These are phyloP conservation scores for Gnomoniopsis sp. DNA, from an alignment of 2,329 filamentous ascomycete genomes.

Conservation along the genomic window DNA sequence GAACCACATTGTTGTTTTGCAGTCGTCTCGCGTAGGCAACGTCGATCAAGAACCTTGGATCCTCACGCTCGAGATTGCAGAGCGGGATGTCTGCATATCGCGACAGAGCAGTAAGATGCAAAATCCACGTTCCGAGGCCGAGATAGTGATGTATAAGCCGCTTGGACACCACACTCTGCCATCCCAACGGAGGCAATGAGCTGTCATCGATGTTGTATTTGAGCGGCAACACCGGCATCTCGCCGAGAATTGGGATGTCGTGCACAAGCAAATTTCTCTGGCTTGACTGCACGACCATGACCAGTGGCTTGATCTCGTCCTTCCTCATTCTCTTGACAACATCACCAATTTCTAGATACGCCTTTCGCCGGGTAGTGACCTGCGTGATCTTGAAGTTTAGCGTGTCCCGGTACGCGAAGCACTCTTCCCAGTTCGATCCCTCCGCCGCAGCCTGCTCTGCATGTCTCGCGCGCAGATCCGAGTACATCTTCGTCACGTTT, in stretches of 20 bases:
- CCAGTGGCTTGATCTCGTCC: constrained; percentile 74
- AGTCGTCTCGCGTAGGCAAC: constrained; percentile 88
- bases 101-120: constrained; percentile 82
- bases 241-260: constrained; percentile 77
- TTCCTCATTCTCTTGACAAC: constrained; percentile 85
- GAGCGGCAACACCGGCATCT: constrained; percentile 79
- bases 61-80: constrained; percentile 92
- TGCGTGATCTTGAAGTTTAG: constrained; percentile 83
- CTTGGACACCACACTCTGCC: constrained; percentile 86
- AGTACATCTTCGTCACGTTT: constrained; percentile 85
- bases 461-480: constrained; percentile 66
- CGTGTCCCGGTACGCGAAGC: constrained; percentile 82
- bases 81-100: constrained; percentile 91
- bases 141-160: constrained; percentile 87
- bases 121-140: constrained; percentile 86
- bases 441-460: constrained; percentile 54
- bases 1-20: constrained; percentile 85
- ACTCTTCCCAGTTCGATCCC: constrained; percentile 71
- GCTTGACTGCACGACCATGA: constrained; percentile 88
- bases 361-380: constrained; percentile 85
- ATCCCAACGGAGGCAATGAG: constrained; percentile 84
- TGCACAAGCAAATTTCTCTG: constrained; percentile 77
- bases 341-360: constrained; percentile 83
- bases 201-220: constrained; percentile 81
- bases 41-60: constrained; percentile 92